These are phyloP conservation scores for Chrysophaeum taylorii DNA, from an alignment of 352 stramenopile genomes.

Conservation along the genomic window DNA sequence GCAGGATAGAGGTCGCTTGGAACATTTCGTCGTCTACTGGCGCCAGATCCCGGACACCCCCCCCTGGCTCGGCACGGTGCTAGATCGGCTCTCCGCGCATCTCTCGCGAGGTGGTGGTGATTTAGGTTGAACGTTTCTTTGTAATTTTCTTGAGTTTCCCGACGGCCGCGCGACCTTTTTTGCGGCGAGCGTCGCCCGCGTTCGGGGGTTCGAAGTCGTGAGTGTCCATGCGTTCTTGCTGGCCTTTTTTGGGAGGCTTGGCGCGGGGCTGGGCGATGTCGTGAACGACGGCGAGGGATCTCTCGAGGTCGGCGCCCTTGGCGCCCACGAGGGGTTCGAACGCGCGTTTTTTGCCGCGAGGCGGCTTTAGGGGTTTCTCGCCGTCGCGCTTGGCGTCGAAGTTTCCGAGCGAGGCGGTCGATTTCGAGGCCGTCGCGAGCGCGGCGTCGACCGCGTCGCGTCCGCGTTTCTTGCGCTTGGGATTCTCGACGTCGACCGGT, in stretches of 20 bases:
- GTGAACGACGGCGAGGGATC: neutral
- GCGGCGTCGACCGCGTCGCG: constrained; percentile 72
- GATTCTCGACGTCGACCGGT: constrained; percentile 70
- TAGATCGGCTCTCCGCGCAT: too few species aligned
- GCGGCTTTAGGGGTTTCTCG: constrained; percentile 58
- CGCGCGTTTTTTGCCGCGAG: constrained; percentile 44
- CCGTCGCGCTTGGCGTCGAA: constrained; percentile 83
- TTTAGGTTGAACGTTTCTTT: constrained; percentile 35
- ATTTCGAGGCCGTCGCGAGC: constrained; percentile 75
- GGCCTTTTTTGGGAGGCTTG: neutral
- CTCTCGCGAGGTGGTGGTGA: too few species aligned
- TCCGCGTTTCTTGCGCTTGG: constrained; percentile 64
- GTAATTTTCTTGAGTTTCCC: constrained; percentile 58
- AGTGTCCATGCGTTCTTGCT: constrained; percentile 12
- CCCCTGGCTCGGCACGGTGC: too few species aligned
- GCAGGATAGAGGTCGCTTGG: too few species aligned
- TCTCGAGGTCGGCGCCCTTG: neutral
- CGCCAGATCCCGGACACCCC: too few species aligned
- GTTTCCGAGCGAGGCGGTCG: constrained; percentile 80
- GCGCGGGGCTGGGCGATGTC: neutral
- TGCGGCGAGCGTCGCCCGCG: neutral
- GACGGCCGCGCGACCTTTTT: constrained; percentile 39
- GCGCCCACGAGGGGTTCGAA: constrained; percentile 23
- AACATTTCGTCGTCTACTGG: too few species aligned
- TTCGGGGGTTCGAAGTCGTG: constrained; percentile 8